phyloP scores from a whole-genome alignment of 371 early-diverging fungal species.

The Synchytrium microbalum region DNA sequence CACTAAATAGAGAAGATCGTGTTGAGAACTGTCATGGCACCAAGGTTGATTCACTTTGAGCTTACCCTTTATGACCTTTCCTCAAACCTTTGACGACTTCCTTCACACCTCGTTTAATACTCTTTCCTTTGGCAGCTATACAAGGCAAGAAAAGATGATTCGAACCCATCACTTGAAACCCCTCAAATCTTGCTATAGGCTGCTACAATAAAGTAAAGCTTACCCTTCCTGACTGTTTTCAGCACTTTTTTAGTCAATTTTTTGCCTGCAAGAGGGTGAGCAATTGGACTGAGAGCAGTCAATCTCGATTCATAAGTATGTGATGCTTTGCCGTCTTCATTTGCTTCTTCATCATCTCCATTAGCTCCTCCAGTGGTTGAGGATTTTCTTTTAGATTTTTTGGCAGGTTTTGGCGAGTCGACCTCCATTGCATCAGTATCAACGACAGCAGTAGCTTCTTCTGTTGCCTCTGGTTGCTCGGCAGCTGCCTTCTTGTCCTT shows the following conservation, averaged over 20 bases:
- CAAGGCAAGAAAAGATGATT: background rate
- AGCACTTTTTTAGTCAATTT: constrained; percentile 85
- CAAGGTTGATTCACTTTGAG: too few relatives aligned
- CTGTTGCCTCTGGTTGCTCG: too few relatives aligned
- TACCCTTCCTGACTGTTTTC: constrained; percentile 89
- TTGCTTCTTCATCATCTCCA: background rate
- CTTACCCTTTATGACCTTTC: constrained; percentile 85
- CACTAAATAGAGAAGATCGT: constrained; percentile 25
- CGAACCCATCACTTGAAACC: background rate
- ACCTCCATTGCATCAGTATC: background rate
- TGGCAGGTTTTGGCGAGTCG: background rate
- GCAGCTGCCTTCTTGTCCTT: background rate
- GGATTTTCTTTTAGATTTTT: too few relatives aligned
- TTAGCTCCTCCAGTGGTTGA: background rate
- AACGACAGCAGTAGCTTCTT: too few relatives aligned
- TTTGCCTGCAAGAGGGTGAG: constrained; percentile 86
- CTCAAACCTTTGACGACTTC: constrained; percentile 94
- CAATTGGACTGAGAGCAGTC: constrained; percentile 66
- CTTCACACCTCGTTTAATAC: constrained; percentile 91
- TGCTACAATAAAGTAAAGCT: constrained; percentile 6
- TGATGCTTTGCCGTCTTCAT: background rate
- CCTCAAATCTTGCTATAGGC: background rate
- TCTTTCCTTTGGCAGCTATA: constrained; percentile 82
- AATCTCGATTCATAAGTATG: constrained; percentile 31
- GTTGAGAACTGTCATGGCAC: too few relatives aligned